Evolutionary conservation across 1,284 basidiomycete species (phyloP).

Genomic region (Cryptococcus jaspeensis): DNA sequence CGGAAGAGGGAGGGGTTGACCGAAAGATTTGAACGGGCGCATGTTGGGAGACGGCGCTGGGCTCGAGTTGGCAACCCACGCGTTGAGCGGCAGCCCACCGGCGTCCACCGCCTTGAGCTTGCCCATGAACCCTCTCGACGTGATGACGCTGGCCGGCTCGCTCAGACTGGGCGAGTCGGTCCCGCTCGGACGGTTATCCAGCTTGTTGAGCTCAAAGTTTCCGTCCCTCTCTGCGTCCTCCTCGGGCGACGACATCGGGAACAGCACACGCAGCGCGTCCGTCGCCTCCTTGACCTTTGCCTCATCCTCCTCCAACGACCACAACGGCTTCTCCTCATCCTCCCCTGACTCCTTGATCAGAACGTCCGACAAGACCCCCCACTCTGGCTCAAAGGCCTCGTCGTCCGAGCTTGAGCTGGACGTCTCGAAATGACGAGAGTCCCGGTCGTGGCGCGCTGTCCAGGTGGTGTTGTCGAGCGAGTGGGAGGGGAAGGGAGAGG

Average conservation of each 20-base stretch:
- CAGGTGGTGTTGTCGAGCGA: slow-evolving; percentile 49
- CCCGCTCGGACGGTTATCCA: slow-evolving; percentile 26
- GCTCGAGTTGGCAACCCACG: slow-evolving; percentile 33
- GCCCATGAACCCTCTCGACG: slow-evolving; percentile 17
- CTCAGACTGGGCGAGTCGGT: slow-evolving; percentile 31
- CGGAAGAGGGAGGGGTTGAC: slow-evolving; percentile 12
- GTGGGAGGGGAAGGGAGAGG: slow-evolving; percentile 49
- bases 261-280: slow-evolving; percentile 41
- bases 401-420: slow-evolving; percentile 45
- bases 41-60: slow-evolving; percentile 39
- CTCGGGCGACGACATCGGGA: slow-evolving; percentile 30
- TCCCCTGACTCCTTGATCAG: slow-evolving; percentile 25
- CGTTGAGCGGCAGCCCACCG: slow-evolving; percentile 28
- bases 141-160: slow-evolving; percentile 17
- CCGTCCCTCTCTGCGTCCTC: slow-evolving; percentile 20
- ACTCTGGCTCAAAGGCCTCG: slow-evolving; percentile 39
- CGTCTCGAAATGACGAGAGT: slow-evolving; percentile 26
- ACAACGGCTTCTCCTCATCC: slow-evolving; percentile 24
- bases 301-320: slow-evolving; percentile 37
- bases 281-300: slow-evolving; percentile 43
- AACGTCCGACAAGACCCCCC: slow-evolving; percentile 36
- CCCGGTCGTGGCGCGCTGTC: slow-evolving; percentile 31
- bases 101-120: slow-evolving; percentile 33
- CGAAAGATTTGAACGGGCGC: slow-evolving; percentile 10
- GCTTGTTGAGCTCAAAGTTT: slow-evolving; percentile 28